Percentiles rank a stretch among this genome's conserved stretches.
These are phyloP conservation scores for Zygotorulaspora danielsina DNA, from an alignment of 805 yeast species.

Conservation along the genomic window DNA sequence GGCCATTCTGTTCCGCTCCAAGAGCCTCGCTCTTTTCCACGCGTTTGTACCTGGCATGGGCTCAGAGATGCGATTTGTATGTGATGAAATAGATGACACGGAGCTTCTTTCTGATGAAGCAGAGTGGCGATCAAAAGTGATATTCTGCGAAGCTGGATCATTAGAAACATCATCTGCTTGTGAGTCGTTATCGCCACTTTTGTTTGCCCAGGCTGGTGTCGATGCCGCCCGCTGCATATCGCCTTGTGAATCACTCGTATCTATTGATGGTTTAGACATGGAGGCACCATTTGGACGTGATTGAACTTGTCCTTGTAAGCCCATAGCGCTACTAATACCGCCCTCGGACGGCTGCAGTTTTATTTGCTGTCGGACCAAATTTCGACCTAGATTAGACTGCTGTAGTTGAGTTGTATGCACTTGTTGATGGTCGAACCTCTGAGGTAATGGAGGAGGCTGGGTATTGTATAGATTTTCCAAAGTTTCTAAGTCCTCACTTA, in stretches of 20 bases:
- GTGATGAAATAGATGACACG: constrained; percentile 5
- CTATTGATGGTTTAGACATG: background rate
- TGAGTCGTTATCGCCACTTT: background rate
- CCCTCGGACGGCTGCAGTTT: constrained; percentile 13
- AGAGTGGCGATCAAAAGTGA: constrained; percentile 4
- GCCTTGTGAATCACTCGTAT: background rate
- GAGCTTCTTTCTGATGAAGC: constrained; percentile 1
- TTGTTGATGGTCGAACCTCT: constrained; percentile 6
- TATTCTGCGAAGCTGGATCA: background rate
- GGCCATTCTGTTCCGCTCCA: constrained; percentile 63
- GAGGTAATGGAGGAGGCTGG: constrained; percentile 29
- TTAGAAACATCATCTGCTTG: background rate
- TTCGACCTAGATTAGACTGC: constrained; percentile 1
- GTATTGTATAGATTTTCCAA: constrained; percentile 39
- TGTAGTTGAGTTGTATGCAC: background rate
- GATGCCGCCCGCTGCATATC: background rate
- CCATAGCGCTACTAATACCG: background rate
- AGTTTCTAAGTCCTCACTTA: constrained; percentile 41
- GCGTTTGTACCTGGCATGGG: constrained; percentile 66
- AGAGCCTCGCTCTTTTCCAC: constrained; percentile 58
- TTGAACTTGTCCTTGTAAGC: background rate
- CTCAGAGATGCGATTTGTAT: background rate
- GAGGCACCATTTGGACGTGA: background rate
- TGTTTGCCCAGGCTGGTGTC: background rate
- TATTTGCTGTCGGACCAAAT: constrained; percentile 7